phyloP scores from a whole-genome alignment of 805 yeast species.

The Lipomyces chichibuensis region DNA sequence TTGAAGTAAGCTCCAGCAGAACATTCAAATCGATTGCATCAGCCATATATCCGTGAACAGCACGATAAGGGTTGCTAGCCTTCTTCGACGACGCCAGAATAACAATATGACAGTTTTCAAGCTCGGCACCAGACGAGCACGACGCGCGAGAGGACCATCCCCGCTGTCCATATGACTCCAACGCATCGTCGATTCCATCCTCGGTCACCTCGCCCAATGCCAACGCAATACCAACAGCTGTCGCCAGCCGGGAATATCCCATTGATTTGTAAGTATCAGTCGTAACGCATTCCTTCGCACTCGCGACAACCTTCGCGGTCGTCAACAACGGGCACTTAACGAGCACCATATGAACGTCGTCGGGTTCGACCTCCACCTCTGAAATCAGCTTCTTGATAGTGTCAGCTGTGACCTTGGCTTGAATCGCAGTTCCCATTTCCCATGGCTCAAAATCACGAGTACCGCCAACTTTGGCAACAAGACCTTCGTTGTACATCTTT shows the following conservation, averaged over 20 bases:
- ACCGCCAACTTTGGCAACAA: conserved; percentile 33
- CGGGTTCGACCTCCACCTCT: conserved; percentile 30
- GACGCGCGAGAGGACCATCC: conserved; percentile 37
- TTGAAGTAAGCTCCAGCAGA: conserved; percentile 22
- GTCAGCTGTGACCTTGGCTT: conserved; percentile 31
- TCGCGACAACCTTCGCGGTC: conserved; percentile 34
- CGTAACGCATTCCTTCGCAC: conserved; percentile 32
- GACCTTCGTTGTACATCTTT: conserved; percentile 28
- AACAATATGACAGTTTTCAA: conserved; percentile 34
- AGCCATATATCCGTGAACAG: conserved; percentile 35
- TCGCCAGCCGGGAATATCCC: conserved; percentile 37
- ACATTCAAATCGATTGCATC: conserved; percentile 34
- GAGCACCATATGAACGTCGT: conserved; percentile 35
- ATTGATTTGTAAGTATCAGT: conserved; percentile 35
- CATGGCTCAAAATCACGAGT: conserved; percentile 36
- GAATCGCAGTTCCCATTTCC: conserved; percentile 36
- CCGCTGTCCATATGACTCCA: conserved; percentile 31
- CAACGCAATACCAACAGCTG: conserved; percentile 34
- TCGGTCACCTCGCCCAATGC: conserved; percentile 33
- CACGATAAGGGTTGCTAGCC: conserved; percentile 34
- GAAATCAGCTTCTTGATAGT: conserved; percentile 25
- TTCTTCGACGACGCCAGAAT: conserved; percentile 29
- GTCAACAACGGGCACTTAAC: conserved; percentile 35
- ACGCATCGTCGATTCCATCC: conserved; percentile 20
- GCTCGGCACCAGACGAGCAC: conserved; percentile 36